phyloP scores from a whole-genome alignment of 139 green algal species.

The Desmodesmus armatus region DNA sequence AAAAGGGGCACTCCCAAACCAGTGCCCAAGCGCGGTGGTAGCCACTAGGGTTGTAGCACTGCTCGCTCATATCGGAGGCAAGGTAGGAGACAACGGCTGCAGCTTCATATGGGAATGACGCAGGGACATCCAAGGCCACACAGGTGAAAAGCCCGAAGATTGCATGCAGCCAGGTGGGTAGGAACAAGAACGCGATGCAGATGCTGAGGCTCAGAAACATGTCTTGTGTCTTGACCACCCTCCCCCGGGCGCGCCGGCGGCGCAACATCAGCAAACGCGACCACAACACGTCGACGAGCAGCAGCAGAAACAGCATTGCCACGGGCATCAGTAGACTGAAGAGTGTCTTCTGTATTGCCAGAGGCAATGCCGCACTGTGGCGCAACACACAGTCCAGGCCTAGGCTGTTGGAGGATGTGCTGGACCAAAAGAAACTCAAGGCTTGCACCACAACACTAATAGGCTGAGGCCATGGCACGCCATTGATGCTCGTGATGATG shows the following conservation, averaged over 20 bases:
- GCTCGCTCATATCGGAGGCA: background rate
- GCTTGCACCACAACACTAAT: background rate
- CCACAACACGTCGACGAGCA: background rate
- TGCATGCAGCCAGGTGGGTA: background rate
- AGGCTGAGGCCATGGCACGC: background rate
- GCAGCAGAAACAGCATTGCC: too few relatives aligned
- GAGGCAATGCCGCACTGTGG: background rate
- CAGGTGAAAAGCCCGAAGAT: background rate
- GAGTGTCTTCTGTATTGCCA: background rate
- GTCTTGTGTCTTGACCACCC: background rate
- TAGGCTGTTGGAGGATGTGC: background rate
- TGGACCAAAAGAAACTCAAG: background rate
- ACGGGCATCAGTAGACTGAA: background rate
- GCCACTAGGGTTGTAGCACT: background rate
- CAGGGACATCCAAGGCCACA: background rate
- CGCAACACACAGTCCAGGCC: slow-evolving; percentile 2
- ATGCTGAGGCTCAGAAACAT: background rate
- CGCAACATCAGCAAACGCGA: background rate
- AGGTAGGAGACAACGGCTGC: background rate
- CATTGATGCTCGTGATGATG: background rate
- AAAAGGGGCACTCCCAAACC: background rate
- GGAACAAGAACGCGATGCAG: background rate
- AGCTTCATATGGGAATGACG: background rate
- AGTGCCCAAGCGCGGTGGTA: background rate
- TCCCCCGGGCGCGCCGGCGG: background rate